These are phyloP conservation scores for Liquidambar formosana DNA, from an alignment of 164 flowering plant species.

Conservation along the genomic window DNA sequence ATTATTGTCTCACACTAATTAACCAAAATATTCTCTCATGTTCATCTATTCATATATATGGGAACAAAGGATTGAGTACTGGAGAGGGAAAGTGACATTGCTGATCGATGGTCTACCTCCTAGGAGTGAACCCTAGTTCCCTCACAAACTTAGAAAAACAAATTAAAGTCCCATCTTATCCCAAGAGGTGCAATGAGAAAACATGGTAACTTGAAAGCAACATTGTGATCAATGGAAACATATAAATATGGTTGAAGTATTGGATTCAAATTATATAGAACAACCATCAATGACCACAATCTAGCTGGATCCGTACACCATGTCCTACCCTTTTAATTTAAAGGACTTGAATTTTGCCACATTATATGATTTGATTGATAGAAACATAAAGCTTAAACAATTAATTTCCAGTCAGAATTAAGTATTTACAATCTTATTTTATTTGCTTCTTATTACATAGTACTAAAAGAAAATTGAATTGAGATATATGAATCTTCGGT, in stretches of 20 bases:
- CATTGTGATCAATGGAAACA: conserved; percentile 4
- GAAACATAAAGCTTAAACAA: background rate
- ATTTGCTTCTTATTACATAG: too few relatives aligned
- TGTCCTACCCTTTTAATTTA: conserved; percentile 8
- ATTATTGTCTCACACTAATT: background rate
- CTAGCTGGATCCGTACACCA: background rate
- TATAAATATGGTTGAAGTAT: background rate
- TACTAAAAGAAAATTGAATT: too few relatives aligned
- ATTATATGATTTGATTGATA: conserved; percentile 21
- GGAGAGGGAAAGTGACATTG: background rate
- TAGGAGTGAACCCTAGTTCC: too few relatives aligned
- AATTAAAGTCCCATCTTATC: too few relatives aligned
- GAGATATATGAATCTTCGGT: too few relatives aligned
- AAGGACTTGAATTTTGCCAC: background rate
- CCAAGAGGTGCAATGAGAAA: background rate
- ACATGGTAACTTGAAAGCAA: conserved; percentile 21
- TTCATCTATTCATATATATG: too few relatives aligned
- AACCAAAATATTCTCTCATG: too few relatives aligned
- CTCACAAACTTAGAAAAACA: too few relatives aligned
- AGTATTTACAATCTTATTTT: too few relatives aligned
- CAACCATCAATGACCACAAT: background rate
- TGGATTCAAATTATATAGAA: background rate
- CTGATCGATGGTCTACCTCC: background rate
- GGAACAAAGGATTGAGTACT: background rate
- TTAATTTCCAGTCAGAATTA: too few relatives aligned